Percentiles rank a stretch among this genome's conserved stretches.
Conservation (phyloP, 768 basidiomycete genomes). For the Lactarius deliciosus region DNA sequence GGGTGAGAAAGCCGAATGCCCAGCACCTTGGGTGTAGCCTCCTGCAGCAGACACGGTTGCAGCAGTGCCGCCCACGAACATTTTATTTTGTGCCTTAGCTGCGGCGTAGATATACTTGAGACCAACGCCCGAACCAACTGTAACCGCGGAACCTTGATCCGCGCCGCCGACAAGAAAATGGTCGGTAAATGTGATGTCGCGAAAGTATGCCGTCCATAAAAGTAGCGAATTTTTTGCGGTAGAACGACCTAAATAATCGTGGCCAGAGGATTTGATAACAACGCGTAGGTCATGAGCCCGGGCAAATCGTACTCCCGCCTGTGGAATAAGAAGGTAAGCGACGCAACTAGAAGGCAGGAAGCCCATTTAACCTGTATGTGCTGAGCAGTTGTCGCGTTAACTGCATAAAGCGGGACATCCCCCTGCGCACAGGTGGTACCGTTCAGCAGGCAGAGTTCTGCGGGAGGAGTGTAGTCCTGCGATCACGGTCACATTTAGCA, state of each 20-base stretch:
- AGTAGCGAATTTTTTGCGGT: slow-evolving; percentile 43
- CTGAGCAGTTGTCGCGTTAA: slow-evolving; percentile 23
- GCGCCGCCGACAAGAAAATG: slow-evolving; percentile 26
- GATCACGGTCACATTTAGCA: not conserved
- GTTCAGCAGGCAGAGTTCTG: slow-evolving; percentile 23
- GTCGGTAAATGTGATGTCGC: slow-evolving; percentile 37
- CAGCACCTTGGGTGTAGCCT: slow-evolving; percentile 33
- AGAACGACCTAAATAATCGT: slow-evolving; percentile 48
- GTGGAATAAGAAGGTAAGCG: not conserved
- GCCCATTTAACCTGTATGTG: slow-evolving; percentile 23
- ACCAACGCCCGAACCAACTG: slow-evolving; percentile 31
- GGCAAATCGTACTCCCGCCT: slow-evolving; percentile 38
- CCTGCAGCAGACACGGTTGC: slow-evolving; percentile 31
- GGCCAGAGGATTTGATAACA: slow-evolving; percentile 38
- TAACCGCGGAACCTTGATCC: slow-evolving; percentile 34
- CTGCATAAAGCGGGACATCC: slow-evolving; percentile 25
- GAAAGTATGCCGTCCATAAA: slow-evolving; percentile 43
- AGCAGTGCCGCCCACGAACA: slow-evolving; percentile 32
- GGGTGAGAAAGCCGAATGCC: slow-evolving; percentile 32
- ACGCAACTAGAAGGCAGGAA: not conserved
- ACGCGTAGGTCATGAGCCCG: slow-evolving; percentile 35
- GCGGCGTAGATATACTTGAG: slow-evolving; percentile 26
- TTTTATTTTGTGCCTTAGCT: slow-evolving; percentile 28
- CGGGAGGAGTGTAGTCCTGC: slow-evolving; percentile 19
- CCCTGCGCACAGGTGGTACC: slow-evolving; percentile 24